A percentile compares a stretch with the other conserved stretches of the same genome.
Conservation (phyloP, 2,329 filamentous ascomycete species). For the Penicillium verrucosum region DNA sequence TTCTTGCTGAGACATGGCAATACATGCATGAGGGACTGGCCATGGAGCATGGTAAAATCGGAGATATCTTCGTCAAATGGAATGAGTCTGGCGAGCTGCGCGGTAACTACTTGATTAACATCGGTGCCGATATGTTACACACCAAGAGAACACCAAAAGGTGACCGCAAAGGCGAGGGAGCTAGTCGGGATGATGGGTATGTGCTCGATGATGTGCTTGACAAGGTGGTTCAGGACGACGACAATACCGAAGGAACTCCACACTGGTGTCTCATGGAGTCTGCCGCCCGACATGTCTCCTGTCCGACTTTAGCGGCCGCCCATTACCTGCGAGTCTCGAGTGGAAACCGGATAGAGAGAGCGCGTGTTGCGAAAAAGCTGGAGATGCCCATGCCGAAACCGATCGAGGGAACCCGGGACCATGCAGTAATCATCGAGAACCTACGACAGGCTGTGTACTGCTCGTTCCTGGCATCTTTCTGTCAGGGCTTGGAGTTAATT, state of each 20-base stretch:
- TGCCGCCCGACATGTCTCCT: slow-evolving; percentile 59
- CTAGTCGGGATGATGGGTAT: slow-evolving; percentile 40
- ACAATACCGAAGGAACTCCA: slow-evolving; percentile 64
- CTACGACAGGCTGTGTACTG: slow-evolving; percentile 61
- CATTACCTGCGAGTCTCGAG: slow-evolving; percentile 64
- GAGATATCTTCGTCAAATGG: slow-evolving; percentile 59
- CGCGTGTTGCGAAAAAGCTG: slow-evolving; percentile 51
- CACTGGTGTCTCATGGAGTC: slow-evolving; percentile 64
- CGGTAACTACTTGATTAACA: slow-evolving; percentile 61
- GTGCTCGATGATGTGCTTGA: slow-evolving; percentile 63
- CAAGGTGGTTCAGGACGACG: slow-evolving; percentile 68
- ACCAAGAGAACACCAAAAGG: slow-evolving; percentile 46
- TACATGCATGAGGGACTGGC: slow-evolving; percentile 59
- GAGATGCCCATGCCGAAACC: slow-evolving; percentile 40
- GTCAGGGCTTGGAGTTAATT: slow-evolving; percentile 65
- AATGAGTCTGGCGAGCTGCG: slow-evolving; percentile 57
- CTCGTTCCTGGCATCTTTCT: slow-evolving; percentile 60
- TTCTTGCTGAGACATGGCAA: slow-evolving; percentile 63
- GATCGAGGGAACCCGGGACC: slow-evolving; percentile 31
- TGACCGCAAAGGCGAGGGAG: slow-evolving; percentile 34
- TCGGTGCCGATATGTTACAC: slow-evolving; percentile 60
- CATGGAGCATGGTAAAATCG: slow-evolving; percentile 60
- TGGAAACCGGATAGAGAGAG: slow-evolving; percentile 57
- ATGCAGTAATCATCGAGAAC: slow-evolving; percentile 53
- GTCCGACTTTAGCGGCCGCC: slow-evolving; percentile 60